These are phyloP conservation scores for Rhizopogon rudus DNA, from an alignment of 768 basidiomycete genomes.

Conservation along the genomic window DNA sequence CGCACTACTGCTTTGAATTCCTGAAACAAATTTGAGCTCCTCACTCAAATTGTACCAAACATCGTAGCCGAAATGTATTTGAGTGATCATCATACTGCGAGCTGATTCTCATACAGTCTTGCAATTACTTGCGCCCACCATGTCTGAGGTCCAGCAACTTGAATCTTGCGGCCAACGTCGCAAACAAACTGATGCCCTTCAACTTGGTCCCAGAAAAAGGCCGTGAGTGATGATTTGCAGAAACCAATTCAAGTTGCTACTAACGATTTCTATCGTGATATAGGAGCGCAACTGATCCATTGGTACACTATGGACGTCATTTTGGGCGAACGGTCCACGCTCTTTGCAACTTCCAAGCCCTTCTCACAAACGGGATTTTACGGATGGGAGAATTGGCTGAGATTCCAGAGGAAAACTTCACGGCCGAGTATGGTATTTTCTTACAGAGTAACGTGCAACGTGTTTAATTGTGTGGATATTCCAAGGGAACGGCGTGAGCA, in stretches of 20 bases:
- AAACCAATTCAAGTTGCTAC: background rate
- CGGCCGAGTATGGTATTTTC: background rate
- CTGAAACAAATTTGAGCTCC: background rate
- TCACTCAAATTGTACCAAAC: background rate
- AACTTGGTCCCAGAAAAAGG: slow-evolving; percentile 11
- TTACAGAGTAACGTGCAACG: background rate
- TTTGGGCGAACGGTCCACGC: slow-evolving; percentile 16
- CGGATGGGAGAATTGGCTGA: slow-evolving; percentile 3
- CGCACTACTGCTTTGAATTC: background rate
- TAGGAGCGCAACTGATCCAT: slow-evolving; percentile 10
- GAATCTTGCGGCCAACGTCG: slow-evolving; percentile 3
- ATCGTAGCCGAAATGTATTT: background rate
- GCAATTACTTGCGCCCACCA: background rate
- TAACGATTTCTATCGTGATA: background rate
- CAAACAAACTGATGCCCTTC: slow-evolving; percentile 12
- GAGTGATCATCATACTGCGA: background rate
- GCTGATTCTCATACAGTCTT: background rate
- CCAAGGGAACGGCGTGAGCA: slow-evolving; percentile 12
- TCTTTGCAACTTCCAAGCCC: slow-evolving; percentile 15
- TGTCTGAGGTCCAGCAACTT: background rate
- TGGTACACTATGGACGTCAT: slow-evolving; percentile 17
- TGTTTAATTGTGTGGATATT: background rate
- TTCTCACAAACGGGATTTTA: slow-evolving; percentile 14
- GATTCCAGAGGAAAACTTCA: slow-evolving; percentile 1
- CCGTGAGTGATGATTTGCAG: background rate